Evolutionary conservation across 306 rosid genomes (phyloP).

Genomic region (Sophora flavescens): DNA sequence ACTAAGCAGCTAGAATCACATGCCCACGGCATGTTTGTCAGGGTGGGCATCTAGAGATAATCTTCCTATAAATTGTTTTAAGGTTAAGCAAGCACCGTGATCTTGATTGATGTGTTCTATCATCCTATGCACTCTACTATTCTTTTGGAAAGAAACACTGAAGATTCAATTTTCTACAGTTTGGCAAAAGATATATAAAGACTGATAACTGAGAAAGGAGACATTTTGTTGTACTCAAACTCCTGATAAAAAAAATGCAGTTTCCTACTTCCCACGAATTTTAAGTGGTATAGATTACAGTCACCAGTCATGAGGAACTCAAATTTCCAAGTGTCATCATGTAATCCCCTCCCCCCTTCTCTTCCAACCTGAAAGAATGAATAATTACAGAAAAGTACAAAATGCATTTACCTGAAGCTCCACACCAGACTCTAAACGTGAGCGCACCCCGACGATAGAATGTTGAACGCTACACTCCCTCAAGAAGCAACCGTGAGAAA

Average conservation of each 20-base stretch:
- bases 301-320: not conserved
- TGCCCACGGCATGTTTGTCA: too few relatives aligned
- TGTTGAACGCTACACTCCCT: constrained; percentile 85
- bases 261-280: constrained; percentile 2
- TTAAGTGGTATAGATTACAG: not conserved
- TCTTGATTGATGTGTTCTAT: not conserved
- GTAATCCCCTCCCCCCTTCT: not conserved
- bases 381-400: not conserved
- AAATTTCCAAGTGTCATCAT: not conserved
- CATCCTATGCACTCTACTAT: not conserved
- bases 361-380: not conserved
- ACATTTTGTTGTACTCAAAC: not conserved
- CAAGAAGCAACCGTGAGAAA: constrained; percentile 98
- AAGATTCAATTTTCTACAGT: not conserved
- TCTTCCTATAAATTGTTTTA: not conserved
- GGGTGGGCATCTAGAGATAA: not conserved
- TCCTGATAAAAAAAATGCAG: not conserved
- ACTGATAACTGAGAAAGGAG: not conserved
- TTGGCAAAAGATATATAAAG: constrained; percentile 1
- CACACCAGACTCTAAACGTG: constrained; percentile 85
- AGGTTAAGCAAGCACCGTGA: not conserved
- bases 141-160: not conserved
- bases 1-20: constrained; percentile 15
- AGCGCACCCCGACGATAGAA: constrained; percentile 94
- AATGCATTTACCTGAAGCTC: constrained; percentile 71